Evolutionary conservation across 768 basidiomycete genomes (phyloP).

Genomic region (Hortiboletus flavorubellus): DNA sequence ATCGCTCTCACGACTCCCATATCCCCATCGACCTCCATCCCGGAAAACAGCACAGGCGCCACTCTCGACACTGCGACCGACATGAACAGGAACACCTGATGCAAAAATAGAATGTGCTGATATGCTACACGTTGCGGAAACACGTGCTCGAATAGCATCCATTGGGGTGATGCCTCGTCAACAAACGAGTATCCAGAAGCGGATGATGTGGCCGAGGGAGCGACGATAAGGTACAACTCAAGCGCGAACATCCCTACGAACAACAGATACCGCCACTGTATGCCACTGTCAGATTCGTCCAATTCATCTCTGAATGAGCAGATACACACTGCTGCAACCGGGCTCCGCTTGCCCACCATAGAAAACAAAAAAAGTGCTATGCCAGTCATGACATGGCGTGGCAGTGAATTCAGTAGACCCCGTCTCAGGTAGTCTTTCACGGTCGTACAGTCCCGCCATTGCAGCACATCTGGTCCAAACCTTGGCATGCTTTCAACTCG

Average conservation of each 20-base stretch:
- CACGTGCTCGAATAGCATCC: slow-evolving; percentile 35
- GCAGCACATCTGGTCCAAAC: slow-evolving; percentile 72
- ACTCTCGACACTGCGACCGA: slow-evolving; percentile 71
- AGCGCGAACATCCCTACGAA: slow-evolving; percentile 57
- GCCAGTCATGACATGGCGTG: slow-evolving; percentile 64
- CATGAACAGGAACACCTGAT: slow-evolving; percentile 71
- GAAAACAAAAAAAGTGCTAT: slow-evolving; percentile 60
- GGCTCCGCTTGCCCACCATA: slow-evolving; percentile 54
- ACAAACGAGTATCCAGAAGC: slow-evolving; percentile 23
- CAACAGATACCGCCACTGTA: slow-evolving; percentile 79
- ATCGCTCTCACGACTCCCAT: slow-evolving; percentile 33
- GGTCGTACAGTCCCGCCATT: slow-evolving; percentile 68
- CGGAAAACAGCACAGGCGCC: slow-evolving; percentile 61
- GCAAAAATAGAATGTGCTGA: slow-evolving; percentile 76
- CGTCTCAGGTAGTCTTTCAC: slow-evolving; percentile 64
- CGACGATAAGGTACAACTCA: slow-evolving; percentile 65
- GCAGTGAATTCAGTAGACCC: slow-evolving; percentile 59
- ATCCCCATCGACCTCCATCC: slow-evolving; percentile 25
- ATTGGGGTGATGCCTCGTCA: slow-evolving; percentile 11
- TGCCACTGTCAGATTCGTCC: slow-evolving; percentile 11
- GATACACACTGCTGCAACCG: slow-evolving; percentile 61
- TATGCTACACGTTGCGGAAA: slow-evolving; percentile 68
- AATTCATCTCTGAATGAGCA: slow-evolving; percentile 4
- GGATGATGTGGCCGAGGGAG: slow-evolving; percentile 31
- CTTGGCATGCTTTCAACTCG: slow-evolving; percentile 33